Evolutionary conservation across 2,329 filamentous ascomycete genomes (phyloP).

Genomic region (Fusarium subglutinans): DNA sequence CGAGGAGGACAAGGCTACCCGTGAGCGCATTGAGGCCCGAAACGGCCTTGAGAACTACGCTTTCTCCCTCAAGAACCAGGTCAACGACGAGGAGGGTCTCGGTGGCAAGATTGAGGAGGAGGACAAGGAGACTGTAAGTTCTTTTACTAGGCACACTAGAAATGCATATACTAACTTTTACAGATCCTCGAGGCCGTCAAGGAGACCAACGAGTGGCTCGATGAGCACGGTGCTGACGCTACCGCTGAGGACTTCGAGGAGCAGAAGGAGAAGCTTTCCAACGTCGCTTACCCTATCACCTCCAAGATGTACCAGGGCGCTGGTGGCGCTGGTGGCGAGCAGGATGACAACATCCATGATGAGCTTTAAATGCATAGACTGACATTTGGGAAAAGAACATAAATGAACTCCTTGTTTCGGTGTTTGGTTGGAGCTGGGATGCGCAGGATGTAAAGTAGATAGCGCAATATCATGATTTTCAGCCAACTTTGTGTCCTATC

Average conservation of each 20-base stretch:
- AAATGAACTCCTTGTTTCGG: slow-evolving; percentile 40
- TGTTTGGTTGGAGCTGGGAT: slow-evolving; percentile 44
- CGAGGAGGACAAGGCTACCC: slow-evolving; percentile 98
- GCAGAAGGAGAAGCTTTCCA: slow-evolving; percentile 99
- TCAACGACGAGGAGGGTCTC: slow-evolving; percentile 94
- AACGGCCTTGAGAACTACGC: slow-evolving; percentile 99
- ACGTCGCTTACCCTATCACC: slow-evolving; percentile 97
- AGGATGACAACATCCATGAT: slow-evolving; percentile 79
- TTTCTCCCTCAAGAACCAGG: slow-evolving; percentile 99
- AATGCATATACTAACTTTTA: slow-evolving; percentile 49
- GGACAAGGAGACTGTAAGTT: slow-evolving; percentile 91
- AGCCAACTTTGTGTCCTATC: background rate
- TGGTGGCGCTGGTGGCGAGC: slow-evolving; percentile 59
- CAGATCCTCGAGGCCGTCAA: slow-evolving; percentile 93
- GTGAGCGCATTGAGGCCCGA: slow-evolving; percentile 94
- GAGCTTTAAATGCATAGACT: slow-evolving; percentile 73
- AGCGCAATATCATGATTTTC: slow-evolving; percentile 42
- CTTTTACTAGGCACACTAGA: background rate
- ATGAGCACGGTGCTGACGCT: slow-evolving; percentile 89
- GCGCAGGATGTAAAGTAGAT: slow-evolving; percentile 47
- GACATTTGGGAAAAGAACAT: slow-evolving; percentile 42
- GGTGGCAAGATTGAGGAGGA: slow-evolving; percentile 98
- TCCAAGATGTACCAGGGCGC: slow-evolving; percentile 90
- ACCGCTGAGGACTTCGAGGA: slow-evolving; percentile 96
- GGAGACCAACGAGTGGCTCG: slow-evolving; percentile 96